These are phyloP conservation scores for Tolypocladium sp. DNA, from an alignment of 2,329 filamentous ascomycete species.

Conservation along the genomic window DNA sequence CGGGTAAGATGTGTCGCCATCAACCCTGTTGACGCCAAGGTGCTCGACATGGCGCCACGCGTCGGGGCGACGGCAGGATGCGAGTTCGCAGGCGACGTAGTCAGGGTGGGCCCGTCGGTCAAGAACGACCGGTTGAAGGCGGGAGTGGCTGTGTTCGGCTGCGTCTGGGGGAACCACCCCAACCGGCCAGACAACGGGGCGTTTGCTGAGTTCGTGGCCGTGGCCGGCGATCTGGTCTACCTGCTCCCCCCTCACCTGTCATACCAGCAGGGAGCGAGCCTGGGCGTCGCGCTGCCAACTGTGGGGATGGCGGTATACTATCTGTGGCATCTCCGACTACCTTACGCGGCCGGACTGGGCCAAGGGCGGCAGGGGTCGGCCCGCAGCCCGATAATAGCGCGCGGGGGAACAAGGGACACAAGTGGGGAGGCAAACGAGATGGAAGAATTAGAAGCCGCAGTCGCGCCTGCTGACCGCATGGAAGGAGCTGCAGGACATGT, in stretches of 20 bases:
- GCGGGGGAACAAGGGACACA: too few relatives aligned
- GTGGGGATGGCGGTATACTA: neutral
- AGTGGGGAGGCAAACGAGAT: neutral
- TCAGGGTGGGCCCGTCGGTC: neutral
- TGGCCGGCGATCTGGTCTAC: neutral
- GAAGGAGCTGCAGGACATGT: neutral
- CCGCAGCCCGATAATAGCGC: too few relatives aligned
- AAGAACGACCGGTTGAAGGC: neutral
- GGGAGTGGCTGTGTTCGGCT: neutral
- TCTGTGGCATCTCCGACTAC: neutral
- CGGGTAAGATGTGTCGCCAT: neutral
- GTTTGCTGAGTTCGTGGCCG: neutral
- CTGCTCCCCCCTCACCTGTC: neutral
- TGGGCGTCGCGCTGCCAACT: neutral
- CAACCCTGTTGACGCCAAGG: neutral
- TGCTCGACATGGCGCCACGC: neutral
- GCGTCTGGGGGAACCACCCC: neutral
- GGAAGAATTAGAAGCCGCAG: neutral
- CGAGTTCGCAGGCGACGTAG: neutral
- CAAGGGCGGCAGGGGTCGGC: neutral
- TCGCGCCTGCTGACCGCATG: neutral
- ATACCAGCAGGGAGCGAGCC: neutral
- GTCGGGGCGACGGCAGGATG: neutral
- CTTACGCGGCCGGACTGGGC: neutral
- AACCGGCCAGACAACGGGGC: neutral